Base-by-base conservation (phyloP, 331 rosid species). In the Acacia pycnantha region DNA sequence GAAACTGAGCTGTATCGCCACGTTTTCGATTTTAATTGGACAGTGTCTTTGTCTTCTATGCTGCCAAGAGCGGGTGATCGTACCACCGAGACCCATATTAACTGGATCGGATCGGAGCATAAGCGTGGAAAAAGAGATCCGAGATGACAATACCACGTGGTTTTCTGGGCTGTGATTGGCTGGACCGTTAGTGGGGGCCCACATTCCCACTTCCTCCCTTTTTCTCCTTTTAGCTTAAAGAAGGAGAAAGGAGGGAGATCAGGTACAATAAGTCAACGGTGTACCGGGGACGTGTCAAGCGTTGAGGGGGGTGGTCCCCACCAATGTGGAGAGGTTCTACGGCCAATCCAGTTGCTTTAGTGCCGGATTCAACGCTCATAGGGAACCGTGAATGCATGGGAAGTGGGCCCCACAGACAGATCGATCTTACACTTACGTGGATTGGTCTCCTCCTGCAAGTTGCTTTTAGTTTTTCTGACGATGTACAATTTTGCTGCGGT, bases 91-190 rank as follows among this genome's bases (percentile, higher is more conserved):
- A 35, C 66, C 76, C 82, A 24, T 50, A 51, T 79, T 18, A 37
- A 37, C 50, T 59, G 77, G 73, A 61, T 72, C 72, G 77, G 72
- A 59, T 58, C 43, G 26, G 14, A 13, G 13, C 62, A 22, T 12
- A 19, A 5, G 50, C 6, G 73, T 68, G 22, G 1, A 26, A 51
- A 11, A 31, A 11, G 26, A 13, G 24, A 69, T 76, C 54, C 53
- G 53, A 2, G 69, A 73, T 47, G 78, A 79, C 90, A 82, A 29
- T 10, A 76, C 79, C 84, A 82, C 80, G 85, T 88, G 88, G 84
- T 73, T 64, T 27, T 11, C 29, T 58, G 41, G 62, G 71, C 53
- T 66, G 69, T 71, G 50, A 82, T 44, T 84, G 84, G 88, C 21
- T 11, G 40, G 58, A 15, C 18, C 19, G 5, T 8, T 21, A 14